A percentile compares a stretch with the other conserved stretches of the same genome.
These are phyloP conservation scores for Diphasiastrum complanatum DNA, from an alignment of 83 land plant species.

Conservation along the genomic window DNA sequence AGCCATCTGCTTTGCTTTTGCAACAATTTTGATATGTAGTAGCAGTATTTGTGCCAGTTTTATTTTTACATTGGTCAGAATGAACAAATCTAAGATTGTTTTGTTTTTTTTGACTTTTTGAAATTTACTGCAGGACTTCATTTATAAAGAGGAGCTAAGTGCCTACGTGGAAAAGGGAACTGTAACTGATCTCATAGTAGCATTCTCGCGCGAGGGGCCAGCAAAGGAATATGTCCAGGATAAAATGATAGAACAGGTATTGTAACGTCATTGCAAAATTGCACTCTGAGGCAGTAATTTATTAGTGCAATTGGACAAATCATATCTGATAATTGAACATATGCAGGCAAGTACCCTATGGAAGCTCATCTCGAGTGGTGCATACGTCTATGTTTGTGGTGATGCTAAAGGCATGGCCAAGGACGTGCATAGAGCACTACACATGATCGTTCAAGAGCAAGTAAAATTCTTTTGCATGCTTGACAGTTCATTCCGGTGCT, in stretches of 20 bases:
- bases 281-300: too few species aligned
- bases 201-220: slow-evolving; percentile 88
- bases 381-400: slow-evolving; percentile 85
- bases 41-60: background rate
- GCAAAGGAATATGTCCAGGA: slow-evolving; percentile 95
- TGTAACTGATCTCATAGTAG: slow-evolving; percentile 71
- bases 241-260: slow-evolving; percentile 74
- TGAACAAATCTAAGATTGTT: too few species aligned
- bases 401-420: slow-evolving; percentile 99
- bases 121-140: slow-evolving; percentile 55
- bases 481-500: too few species aligned
- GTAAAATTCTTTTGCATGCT: slow-evolving; percentile 28
- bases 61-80: too few species aligned
- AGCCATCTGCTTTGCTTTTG: background rate
- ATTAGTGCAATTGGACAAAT: too few species aligned
- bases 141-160: slow-evolving; percentile 83
- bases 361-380: slow-evolving; percentile 62
- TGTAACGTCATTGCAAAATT: background rate
- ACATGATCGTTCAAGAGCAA: slow-evolving; percentile 86
- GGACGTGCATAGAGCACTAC: slow-evolving; percentile 83
- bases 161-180: slow-evolving; percentile 51
- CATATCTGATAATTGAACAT: too few species aligned
- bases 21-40: background rate
- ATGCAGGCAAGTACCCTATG: slow-evolving; percentile 64
- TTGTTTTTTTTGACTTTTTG: too few species aligned